Evolutionary conservation across 768 basidiomycete genomes (phyloP).

Genomic region (Mycena latifolia): DNA sequence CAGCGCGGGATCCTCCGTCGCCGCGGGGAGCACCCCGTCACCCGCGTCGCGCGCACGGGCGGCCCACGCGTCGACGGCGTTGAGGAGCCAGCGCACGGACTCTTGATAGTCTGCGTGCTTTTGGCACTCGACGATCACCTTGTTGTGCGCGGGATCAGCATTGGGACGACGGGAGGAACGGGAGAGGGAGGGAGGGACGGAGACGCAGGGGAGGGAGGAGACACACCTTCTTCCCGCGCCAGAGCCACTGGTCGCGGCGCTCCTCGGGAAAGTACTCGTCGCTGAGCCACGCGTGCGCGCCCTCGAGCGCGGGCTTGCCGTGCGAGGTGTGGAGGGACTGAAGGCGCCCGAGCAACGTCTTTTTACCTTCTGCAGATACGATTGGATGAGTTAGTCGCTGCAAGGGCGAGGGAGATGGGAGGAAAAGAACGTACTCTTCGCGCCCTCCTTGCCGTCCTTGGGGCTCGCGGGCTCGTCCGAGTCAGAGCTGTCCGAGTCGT

Average conservation of each 20-base stretch:
- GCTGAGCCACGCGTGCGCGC: constrained; percentile 62
- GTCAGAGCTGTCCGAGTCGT: constrained; percentile 12
- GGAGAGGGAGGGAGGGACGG: constrained; percentile 3
- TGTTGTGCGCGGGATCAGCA: too few relatives aligned
- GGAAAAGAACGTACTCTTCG: constrained; percentile 17
- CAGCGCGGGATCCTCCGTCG: constrained; percentile 61
- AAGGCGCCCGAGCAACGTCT: constrained; percentile 40
- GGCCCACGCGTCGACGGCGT: constrained; percentile 72
- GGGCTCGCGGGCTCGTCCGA: constrained; percentile 48
- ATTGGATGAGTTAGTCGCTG: constrained; percentile 2
- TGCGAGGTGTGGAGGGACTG: constrained; percentile 73
- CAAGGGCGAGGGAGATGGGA: too few relatives aligned
- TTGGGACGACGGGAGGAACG: too few relatives aligned
- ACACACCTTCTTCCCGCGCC: constrained; percentile 88
- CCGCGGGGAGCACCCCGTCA: constrained; percentile 57
- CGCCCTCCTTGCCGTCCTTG: constrained; percentile 38
- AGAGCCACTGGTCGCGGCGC: constrained; percentile 93
- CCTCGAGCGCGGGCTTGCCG: constrained; percentile 65
- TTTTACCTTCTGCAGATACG: constrained; percentile 39
- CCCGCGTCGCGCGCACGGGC: constrained; percentile 45
- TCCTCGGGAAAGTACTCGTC: constrained; percentile 84
- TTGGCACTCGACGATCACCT: constrained; percentile 93
- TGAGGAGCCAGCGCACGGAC: constrained; percentile 80
- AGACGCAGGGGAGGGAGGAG: not conserved
- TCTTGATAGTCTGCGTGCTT: constrained; percentile 92